Conservation (phyloP, 306 rosid genomes). For the Prinsepia uniflora region DNA sequence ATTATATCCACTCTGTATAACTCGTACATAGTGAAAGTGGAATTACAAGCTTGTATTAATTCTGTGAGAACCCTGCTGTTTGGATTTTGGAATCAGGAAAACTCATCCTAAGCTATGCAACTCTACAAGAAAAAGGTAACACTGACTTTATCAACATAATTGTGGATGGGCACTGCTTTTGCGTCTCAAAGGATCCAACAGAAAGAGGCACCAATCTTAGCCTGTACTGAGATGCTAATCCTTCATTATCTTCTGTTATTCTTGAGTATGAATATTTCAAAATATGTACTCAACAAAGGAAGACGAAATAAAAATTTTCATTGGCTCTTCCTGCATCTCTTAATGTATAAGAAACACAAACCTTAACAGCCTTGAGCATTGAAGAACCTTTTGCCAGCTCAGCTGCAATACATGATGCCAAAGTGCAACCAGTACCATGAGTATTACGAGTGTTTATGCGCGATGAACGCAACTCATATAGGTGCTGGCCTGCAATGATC, state of each 20-base stretch:
- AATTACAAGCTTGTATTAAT: background rate
- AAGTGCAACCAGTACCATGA: conserved; percentile 93
- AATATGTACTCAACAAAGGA: background rate
- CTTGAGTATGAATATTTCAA: background rate
- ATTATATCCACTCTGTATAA: background rate
- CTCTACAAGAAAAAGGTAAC: background rate
- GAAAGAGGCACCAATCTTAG: background rate
- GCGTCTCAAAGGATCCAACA: background rate
- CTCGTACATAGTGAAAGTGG: background rate
- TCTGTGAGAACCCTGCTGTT: too few species aligned
- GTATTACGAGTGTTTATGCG: conserved; percentile 72
- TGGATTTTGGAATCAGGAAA: background rate
- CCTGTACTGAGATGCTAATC: background rate
- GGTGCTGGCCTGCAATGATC: conserved; percentile 57
- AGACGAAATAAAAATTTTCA: background rate
- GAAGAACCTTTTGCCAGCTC: conserved; percentile 90
- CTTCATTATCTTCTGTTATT: background rate
- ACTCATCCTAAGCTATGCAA: background rate
- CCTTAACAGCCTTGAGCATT: conserved; percentile 76
- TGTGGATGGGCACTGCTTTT: background rate
- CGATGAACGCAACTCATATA: conserved; percentile 56
- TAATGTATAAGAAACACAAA: conserved; percentile 12
- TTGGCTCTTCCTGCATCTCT: background rate
- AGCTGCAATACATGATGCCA: conserved; percentile 96
- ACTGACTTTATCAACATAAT: background rate